Base-by-base conservation (phyloP, 2,329 filamentous ascomycete species). In the Sclerotinia sclerotiorum region DNA sequence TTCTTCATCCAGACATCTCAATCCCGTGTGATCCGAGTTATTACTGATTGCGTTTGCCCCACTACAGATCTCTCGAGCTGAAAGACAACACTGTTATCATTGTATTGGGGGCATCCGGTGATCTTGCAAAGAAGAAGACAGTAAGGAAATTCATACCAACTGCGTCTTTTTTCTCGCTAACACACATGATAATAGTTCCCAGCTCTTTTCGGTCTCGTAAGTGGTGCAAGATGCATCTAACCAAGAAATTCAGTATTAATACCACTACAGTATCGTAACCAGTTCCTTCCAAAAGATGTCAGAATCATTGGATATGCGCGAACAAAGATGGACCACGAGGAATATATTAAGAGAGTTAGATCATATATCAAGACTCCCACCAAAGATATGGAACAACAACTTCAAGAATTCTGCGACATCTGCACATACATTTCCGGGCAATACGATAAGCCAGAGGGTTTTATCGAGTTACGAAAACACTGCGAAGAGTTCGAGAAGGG, bases 41-140 rank as follows among this genome's bases (percentile, higher is more conserved):
- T 63, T 32, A 52, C 66, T 68, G 55, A 68, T 70, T 73, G 68
- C 19, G 24, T 17, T 52, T 70, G 69, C 69, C 73, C 73, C 69
- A 74, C 80, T 65, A 55, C 49, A 97, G 93, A 79, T 89, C 88
- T 77, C 86, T 96, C 82, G 95, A 99, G 88, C 90, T 99, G 79
- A 99, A 97, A 86, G 93, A 98, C 79, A 96, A 99, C 86, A 99
- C 95, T 73, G 88, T 94, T 79, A 96, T 99, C 77, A 87, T 99
- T 77, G 95, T 99, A 77, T 89, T 99, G 74, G 95, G 95, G 78
- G 95, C 95, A 73, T 99, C 95, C 65, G 95, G 95, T 77, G 95
- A 99, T 85, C 84, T 99, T 74, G 95, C 95, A 64, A 99, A 99
- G 87, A 99, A 99, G 90, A 99, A 99, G 90, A 99, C 95, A 57